Evolutionary conservation across 2,329 filamentous ascomycete genomes (phyloP), one percentile per base, ranked within the genome.

Genomic region (Ophiocordyceps camponoti-saundersi): DNA sequence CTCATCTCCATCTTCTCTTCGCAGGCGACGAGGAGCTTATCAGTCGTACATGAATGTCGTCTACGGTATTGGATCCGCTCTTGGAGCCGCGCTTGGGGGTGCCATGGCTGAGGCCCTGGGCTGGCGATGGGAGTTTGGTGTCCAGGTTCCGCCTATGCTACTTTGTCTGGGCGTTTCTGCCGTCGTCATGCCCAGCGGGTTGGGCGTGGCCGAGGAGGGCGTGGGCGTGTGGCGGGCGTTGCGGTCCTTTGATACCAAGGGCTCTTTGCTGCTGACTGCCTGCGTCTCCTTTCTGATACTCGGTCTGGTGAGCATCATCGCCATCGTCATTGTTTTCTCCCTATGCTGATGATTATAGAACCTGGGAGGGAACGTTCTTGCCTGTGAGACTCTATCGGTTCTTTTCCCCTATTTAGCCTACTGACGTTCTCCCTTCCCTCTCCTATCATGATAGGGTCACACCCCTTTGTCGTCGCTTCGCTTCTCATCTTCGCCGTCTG

Each of bases 51-150:
- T 84, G 55, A 82, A 85, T 57, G 67, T 83, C 43, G 68, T 74
- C 44, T 84, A 73, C 53, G 81, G 80, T 2, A 49, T 69, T n/a
- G 73, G 68, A 0, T 67, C 72, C 2, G 69, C 73, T 7, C 64
- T 77, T 2, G 83, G 83, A 3, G 82, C 81, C 1, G 81, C 81
- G 0, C 67, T 83, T 7, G 83, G 82, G 15, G 82, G 82, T 1
- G 68, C 78, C 46, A 75, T 88, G 56, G 80, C 80, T 22, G 82
- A 87, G 55, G 68, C 66, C 32, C 61, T 87, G 2, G 83, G 83
- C 29, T 88, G 82, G 82, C 68, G 83, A 41, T 83, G 79, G 78
- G 80, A 81, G 48, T 86, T 81, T 56, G 75, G 75, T 46, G 61
- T 80, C 8, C 78, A 82, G 59, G 64, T 80, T 3, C 70, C 74